Base-by-base conservation (phyloP, 2,329 filamentous ascomycete genomes). In the Arthrinium phaeospermum region DNA sequence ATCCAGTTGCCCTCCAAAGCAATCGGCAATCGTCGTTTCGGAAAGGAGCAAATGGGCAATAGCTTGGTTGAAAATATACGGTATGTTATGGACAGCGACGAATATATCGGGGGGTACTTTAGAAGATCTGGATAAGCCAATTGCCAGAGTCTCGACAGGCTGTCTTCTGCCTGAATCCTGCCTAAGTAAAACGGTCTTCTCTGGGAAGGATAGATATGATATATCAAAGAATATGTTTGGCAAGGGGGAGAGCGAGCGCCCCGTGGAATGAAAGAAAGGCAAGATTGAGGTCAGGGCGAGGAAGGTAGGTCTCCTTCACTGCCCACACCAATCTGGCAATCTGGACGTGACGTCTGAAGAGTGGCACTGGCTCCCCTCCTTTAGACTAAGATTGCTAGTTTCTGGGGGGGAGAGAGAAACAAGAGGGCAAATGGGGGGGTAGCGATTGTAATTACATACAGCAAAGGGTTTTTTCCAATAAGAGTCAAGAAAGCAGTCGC, bases 361-460 rank as follows among this genome's bases (percentile, higher is more conserved):
- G 57, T 64, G 57, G 30, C 57, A 64, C 57, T 64, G 57, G 57
- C 34, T 64, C 57, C 57, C 57, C 57, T 64, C 57, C 57, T 64
- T 37, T 64, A 41, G 57, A 41, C 57, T 64, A 41, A 41, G 19
- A 64, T n/a, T 41, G 57, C 57, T 64, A 64, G 57, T n/a, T 64
- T 41, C 34, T n/a, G 34, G 57, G 57, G 34, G 51, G 27, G 22
- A 64, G 57, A 64, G 57, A 14, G 34, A 64, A 64, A 41, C 57
- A 64, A 64, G 10, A 41, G 57, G 34, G 57, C 34, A 61, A 27
- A 64, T 64, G 41, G 53, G 57, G 57, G 51, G 57, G 34, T 64
- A 64, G 57, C 57, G 34, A 64, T 41, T 41, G 57, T 22, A 41
- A n/a, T 64, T 64, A 64, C 57, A 64, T 64, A 64, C 57, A 64